Base-by-base conservation (phyloP, 2,329 filamentous ascomycete genomes). In the Xylariaceae sp. region DNA sequence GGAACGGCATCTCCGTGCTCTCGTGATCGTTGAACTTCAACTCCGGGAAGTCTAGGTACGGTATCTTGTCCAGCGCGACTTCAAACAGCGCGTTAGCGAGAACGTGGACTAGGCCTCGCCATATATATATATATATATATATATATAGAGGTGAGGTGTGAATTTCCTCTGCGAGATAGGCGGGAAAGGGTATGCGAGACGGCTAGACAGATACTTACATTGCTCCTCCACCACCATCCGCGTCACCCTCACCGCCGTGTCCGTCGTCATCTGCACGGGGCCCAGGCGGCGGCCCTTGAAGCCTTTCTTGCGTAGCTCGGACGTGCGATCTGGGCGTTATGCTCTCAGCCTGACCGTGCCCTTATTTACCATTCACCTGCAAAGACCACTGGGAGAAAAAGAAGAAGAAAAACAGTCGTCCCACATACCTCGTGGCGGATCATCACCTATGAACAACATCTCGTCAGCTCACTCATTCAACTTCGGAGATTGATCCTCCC, bases 1-100 rank as follows among this genome's bases (percentile, higher is more conserved):
- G 90, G 75, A 99, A 99, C 0, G 95, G 95, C 95, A 99, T 98
- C 74, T 96, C 83, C 0, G 93, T 96, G 72, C 90, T 95, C 77
- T 99, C 95, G 69, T 96, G 88, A 71, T 95, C 88, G 72, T 90
- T 91, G 73, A 98, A 89, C 70, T 88, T 88, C 70, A 99, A 83
- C 70, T 98, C 93, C 0, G 95, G 95, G 69, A 90, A 87, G 71
- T 98, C 93, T 32, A 95, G 74, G 70, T 95, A 97, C 1, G 86
- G 81, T 32, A 99, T 89, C 63, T 92, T 79, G 53, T 89, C 85
- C 45, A 99, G 79, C 0, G 89, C 82, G 40, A 88, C 92, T 96
- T 64, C 44, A 40, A 14, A 21, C 20, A 0, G 32, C 21, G 26
- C 12, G 20, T 19, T 19, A 26, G 14, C 20, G 14, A 14, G 12